Evolutionary conservation across 2,329 filamentous ascomycete genomes (phyloP).

Genomic region (Huntiella decipiens): DNA sequence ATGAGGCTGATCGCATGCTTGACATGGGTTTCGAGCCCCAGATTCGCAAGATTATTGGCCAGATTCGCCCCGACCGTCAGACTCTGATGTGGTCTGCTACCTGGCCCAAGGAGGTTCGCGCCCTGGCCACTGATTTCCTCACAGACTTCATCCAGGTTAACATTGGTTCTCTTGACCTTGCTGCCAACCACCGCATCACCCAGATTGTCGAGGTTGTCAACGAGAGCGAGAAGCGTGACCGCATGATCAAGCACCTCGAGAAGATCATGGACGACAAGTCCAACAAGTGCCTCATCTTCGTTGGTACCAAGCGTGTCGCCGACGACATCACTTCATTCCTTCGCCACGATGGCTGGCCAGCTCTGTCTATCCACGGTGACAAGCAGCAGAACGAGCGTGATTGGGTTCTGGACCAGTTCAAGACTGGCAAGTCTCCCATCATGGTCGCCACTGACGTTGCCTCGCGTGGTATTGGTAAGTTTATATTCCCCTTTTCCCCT

Average conservation of each 20-base stretch:
- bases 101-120: constrained; percentile 96
- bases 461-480: constrained; percentile 99
- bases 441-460: constrained; percentile 99
- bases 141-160: constrained; percentile 97
- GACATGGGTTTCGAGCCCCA: constrained; percentile 99
- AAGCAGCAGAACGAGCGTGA: constrained; percentile 99
- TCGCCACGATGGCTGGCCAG: constrained; percentile 94
- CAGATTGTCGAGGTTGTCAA: constrained; percentile 93
- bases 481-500: constrained; percentile 28
- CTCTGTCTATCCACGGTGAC: constrained; percentile 94
- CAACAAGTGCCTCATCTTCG: constrained; percentile 94
- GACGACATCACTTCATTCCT: constrained; percentile 96
- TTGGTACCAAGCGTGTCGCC: constrained; percentile 80
- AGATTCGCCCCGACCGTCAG: constrained; percentile 95
- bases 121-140: constrained; percentile 76
- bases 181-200: constrained; percentile 93
- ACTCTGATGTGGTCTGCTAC: constrained; percentile 99
- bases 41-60: constrained; percentile 94
- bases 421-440: constrained; percentile 97
- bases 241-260: constrained; percentile 94
- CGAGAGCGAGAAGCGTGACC: constrained; percentile 93
- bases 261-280: constrained; percentile 92
- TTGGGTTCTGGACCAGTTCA: constrained; percentile 99
- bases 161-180: constrained; percentile 87
- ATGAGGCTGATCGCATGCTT: constrained; percentile 98